A percentile compares a stretch with the other conserved stretches of the same genome.
These are phyloP conservation scores for Acacia acuminata DNA, from an alignment of 306 rosid genomes.

Conservation along the genomic window DNA sequence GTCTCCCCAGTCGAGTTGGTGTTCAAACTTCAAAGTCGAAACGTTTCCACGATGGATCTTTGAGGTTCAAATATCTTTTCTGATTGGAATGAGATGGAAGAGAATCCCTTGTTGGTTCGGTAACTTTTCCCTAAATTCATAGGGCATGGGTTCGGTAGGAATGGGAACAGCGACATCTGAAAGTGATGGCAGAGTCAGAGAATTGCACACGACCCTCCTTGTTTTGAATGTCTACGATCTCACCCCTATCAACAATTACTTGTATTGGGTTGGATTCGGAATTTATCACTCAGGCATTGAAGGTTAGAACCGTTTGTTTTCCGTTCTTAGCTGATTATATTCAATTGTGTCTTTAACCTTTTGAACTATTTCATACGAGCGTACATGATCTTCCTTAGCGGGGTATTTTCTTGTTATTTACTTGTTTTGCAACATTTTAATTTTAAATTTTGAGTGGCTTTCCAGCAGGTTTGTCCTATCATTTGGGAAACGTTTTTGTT, in stretches of 20 bases:
- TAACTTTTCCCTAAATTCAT: conserved; percentile 31
- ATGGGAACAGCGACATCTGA: conserved; percentile 58
- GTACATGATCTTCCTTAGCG: conserved; percentile 27
- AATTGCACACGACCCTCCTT: conserved; percentile 40
- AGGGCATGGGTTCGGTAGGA: conserved; percentile 25
- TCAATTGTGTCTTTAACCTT: background rate
- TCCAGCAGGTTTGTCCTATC: background rate
- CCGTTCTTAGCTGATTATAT: background rate
- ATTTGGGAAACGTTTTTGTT: background rate
- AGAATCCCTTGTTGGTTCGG: background rate
- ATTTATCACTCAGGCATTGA: conserved; percentile 90
- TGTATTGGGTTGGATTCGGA: conserved; percentile 87
- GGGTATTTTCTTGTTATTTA: background rate
- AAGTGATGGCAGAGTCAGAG: conserved; percentile 22
- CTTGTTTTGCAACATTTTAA: background rate
- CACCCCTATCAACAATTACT: conserved; percentile 76
- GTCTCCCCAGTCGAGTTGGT: background rate
- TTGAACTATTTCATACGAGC: background rate
- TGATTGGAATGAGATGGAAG: conserved; percentile 26
- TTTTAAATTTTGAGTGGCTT: background rate
- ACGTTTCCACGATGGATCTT: background rate
- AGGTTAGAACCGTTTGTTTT: conserved; percentile 46
- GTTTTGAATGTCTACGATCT: conserved; percentile 88
- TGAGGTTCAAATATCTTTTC: background rate
- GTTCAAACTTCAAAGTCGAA: background rate